Evolutionary conservation across 768 basidiomycete genomes (phyloP).

Genomic region (Cystobasidium tubakii): DNA sequence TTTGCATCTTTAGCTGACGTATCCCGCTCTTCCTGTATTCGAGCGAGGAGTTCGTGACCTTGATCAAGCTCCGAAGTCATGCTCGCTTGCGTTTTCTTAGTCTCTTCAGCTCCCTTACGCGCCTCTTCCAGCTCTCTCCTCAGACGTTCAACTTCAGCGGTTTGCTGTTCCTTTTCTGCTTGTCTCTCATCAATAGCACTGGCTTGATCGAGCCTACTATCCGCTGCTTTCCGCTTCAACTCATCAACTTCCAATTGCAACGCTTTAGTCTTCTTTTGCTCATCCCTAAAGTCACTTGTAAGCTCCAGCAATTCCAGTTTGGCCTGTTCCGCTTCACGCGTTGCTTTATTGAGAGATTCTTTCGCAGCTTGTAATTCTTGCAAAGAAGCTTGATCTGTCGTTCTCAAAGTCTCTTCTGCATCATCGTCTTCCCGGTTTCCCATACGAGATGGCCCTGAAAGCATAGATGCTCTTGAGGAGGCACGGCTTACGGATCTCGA

Average conservation of each 20-base stretch:
- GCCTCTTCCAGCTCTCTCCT: slow-evolving; percentile 12
- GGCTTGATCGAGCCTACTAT: slow-evolving; percentile 23
- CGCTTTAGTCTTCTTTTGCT: slow-evolving; percentile 23
- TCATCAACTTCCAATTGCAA: slow-evolving; percentile 56
- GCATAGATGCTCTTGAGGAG: slow-evolving; percentile 8
- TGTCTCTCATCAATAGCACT: slow-evolving; percentile 30
- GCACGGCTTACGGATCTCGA: slow-evolving; percentile 32
- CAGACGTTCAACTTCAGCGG: slow-evolving; percentile 25
- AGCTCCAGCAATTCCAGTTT: slow-evolving; percentile 30
- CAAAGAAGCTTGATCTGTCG: not conserved
- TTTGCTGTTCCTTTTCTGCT: slow-evolving; percentile 30
- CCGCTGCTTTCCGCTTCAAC: slow-evolving; percentile 48
- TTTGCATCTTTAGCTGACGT: slow-evolving; percentile 59
- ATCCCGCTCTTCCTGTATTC: slow-evolving; percentile 54
- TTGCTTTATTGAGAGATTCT: not conserved
- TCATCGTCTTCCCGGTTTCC: not conserved
- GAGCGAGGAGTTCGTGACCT: slow-evolving; percentile 58
- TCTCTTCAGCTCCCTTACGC: not conserved
- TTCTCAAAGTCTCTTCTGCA: not conserved
- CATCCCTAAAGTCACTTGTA: slow-evolving; percentile 19
- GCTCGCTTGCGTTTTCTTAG: slow-evolving; percentile 19
- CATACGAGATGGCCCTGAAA: slow-evolving; percentile 11
- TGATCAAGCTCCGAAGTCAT: slow-evolving; percentile 51
- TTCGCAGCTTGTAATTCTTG: slow-evolving; percentile 10
- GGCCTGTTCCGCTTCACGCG: slow-evolving; percentile 32